phyloP scores from a whole-genome alignment of 257 asterid genomes.

The Solanum phureja region DNA sequence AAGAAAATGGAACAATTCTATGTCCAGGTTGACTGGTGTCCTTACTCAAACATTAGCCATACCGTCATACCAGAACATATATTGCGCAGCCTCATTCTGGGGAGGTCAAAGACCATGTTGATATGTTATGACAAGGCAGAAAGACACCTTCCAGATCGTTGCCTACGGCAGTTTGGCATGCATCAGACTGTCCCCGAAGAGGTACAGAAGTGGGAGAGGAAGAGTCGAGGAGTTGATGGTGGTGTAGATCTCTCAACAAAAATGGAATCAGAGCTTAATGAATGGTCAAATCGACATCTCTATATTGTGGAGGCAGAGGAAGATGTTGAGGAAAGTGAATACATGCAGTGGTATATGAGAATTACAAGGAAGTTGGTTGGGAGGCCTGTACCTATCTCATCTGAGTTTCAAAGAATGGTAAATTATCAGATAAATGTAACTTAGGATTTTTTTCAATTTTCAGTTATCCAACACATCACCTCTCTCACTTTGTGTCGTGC shows the following conservation, averaged over 20 bases:
- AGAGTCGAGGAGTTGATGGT: slow-evolving; percentile 95
- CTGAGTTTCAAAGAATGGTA: slow-evolving; percentile 92
- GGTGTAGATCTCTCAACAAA: slow-evolving; percentile 76
- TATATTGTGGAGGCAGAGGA: slow-evolving; percentile 82
- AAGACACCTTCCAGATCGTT: slow-evolving; percentile 93
- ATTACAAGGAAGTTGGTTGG: slow-evolving; percentile 79
- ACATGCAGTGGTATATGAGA: slow-evolving; percentile 71
- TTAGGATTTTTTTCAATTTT: neutral
- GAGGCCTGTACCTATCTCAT: slow-evolving; percentile 76
- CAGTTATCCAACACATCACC: neutral
- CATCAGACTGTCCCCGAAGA: slow-evolving; percentile 70
- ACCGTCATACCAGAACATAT: slow-evolving; percentile 71
- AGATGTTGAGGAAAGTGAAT: slow-evolving; percentile 71
- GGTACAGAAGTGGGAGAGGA: slow-evolving; percentile 90
- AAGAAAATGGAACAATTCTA: neutral
- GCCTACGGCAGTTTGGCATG: slow-evolving; percentile 89
- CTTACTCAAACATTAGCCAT: slow-evolving; percentile 77
- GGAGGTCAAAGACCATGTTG: slow-evolving; percentile 92
- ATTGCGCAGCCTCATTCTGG: slow-evolving; percentile 68
- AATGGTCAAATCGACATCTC: slow-evolving; percentile 72
- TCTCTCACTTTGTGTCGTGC: neutral
- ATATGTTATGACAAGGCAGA: slow-evolving; percentile 96
- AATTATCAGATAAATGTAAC: slow-evolving; percentile 1
- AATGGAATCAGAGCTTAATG: slow-evolving; percentile 83
- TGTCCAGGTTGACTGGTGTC: slow-evolving; percentile 87